Conservation (phyloP, 2,329 filamentous ascomycete genomes). For the Phialophora tarda region DNA sequence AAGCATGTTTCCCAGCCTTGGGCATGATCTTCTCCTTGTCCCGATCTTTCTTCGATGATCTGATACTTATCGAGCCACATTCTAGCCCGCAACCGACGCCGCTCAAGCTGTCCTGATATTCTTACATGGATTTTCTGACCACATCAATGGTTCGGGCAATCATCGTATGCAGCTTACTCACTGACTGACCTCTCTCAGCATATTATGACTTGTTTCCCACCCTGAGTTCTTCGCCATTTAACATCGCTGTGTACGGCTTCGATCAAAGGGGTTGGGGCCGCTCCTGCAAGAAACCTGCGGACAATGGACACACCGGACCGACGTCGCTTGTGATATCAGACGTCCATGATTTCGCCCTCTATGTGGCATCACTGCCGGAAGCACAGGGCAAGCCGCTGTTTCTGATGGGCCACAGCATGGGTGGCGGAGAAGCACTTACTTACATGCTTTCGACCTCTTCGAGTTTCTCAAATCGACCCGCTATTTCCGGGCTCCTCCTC, state of each 20-base stretch:
- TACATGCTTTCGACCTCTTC: slow-evolving; percentile 51
- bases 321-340: slow-evolving; percentile 76
- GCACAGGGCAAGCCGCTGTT: slow-evolving; percentile 67
- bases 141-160: slow-evolving; percentile 32
- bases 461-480: slow-evolving; percentile 58
- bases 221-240: slow-evolving; percentile 65
- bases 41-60: not conserved
- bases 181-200: slow-evolving; percentile 44
- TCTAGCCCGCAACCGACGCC: slow-evolving; percentile 41
- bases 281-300: slow-evolving; percentile 61
- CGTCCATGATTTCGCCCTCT: slow-evolving; percentile 72
- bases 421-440: slow-evolving; percentile 76
- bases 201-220: slow-evolving; percentile 76
- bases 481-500: slow-evolving; percentile 74
- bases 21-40: not conserved
- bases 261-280: slow-evolving; percentile 91
- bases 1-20: slow-evolving; percentile 6
- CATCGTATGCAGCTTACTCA: slow-evolving; percentile 7
- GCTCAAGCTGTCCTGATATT: slow-evolving; percentile 76
- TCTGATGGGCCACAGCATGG: slow-evolving; percentile 90
- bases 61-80: not conserved
- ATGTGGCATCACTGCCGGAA: slow-evolving; percentile 55
- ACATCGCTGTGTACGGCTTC: slow-evolving; percentile 77
- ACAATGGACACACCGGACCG: slow-evolving; percentile 72
- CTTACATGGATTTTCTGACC: slow-evolving; percentile 86